Percentiles rank a stretch among this genome's conserved stretches.
These are phyloP conservation scores for Picochlorum sp. DNA, from an alignment of 139 green algal species.

Conservation along the genomic window DNA sequence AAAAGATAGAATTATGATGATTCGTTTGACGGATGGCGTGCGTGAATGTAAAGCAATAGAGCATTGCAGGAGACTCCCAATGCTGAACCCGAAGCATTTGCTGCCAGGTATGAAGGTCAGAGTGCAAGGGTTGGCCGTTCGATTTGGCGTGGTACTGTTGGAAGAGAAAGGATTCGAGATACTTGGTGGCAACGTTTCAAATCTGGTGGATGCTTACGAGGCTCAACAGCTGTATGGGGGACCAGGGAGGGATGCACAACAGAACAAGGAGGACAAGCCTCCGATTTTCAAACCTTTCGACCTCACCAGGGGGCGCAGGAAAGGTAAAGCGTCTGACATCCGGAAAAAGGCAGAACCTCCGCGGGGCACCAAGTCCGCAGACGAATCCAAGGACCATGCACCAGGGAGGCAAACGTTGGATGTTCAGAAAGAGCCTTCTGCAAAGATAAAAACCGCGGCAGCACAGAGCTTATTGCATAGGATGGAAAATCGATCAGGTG, in stretches of 20 bases:
- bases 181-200: slow-evolving; percentile 35
- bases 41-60: slow-evolving; percentile 16
- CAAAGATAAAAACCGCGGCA: neutral
- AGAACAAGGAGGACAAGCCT: slow-evolving; percentile 14
- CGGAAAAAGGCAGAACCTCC: too few relatives aligned
- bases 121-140: neutral
- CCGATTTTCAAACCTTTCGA: slow-evolving; percentile 38
- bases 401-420: too few relatives aligned
- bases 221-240: slow-evolving; percentile 35
- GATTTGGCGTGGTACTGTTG: slow-evolving; percentile 30
- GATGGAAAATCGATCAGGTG: neutral
- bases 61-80: slow-evolving; percentile 4
- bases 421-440: neutral
- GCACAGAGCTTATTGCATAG: neutral
- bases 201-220: slow-evolving; percentile 33
- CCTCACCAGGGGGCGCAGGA: slow-evolving; percentile 5
- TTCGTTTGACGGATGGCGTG: slow-evolving; percentile 22
- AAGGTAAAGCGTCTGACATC: too few relatives aligned
- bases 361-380: too few relatives aligned
- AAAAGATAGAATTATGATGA: slow-evolving; percentile 15
- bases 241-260: slow-evolving; percentile 11
- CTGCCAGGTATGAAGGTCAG: slow-evolving; percentile 20
- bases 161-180: slow-evolving; percentile 26
- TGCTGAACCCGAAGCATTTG: slow-evolving; percentile 6
- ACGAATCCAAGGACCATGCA: too few relatives aligned